These are phyloP conservation scores for Erythrophleum fordii DNA, from an alignment of 306 rosid species.

Conservation along the genomic window DNA sequence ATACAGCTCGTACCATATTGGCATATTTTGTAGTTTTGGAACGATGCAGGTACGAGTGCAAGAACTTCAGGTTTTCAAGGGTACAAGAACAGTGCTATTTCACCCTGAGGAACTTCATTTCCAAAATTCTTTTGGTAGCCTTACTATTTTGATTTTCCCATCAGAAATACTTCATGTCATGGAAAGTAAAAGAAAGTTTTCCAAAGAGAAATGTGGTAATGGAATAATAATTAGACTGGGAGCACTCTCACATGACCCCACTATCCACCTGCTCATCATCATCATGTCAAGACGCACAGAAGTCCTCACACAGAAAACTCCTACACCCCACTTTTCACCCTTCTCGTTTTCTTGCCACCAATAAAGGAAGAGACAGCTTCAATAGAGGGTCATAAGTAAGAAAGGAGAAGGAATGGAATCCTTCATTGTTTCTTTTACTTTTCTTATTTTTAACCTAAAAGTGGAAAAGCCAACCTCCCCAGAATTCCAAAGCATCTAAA, in stretches of 20 bases:
- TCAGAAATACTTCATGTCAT: not conserved
- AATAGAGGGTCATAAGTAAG: slow-evolving; percentile 26
- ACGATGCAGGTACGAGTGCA: not conserved
- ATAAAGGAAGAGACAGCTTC: slow-evolving; percentile 36
- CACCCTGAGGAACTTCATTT: not conserved
- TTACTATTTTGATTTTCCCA: not conserved
- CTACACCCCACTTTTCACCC: slow-evolving; percentile 40
- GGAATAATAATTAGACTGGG: slow-evolving; percentile 16
- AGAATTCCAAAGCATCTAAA: slow-evolving; percentile 60
- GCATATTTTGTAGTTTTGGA: not conserved
- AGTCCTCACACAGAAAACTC: slow-evolving; percentile 35
- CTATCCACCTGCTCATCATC: slow-evolving; percentile 21
- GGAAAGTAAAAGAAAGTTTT: not conserved
- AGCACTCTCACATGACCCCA: slow-evolving; percentile 26
- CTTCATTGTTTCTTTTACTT: slow-evolving; percentile 37
- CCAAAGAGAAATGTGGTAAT: slow-evolving; percentile 13
- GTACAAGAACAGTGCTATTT: not conserved
- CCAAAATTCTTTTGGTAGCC: not conserved
- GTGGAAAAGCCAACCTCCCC: slow-evolving; percentile 45
- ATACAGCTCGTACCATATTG: not conserved
- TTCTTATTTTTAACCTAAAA: slow-evolving; percentile 39
- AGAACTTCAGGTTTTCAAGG: not conserved
- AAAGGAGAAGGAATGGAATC: slow-evolving; percentile 38
- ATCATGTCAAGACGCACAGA: slow-evolving; percentile 16
- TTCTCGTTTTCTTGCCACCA: slow-evolving; percentile 42